A percentile compares a stretch with the other conserved stretches of the same genome.
These are phyloP conservation scores for Malbranchea zuffiana DNA, from an alignment of 2,329 filamentous ascomycete genomes.

Conservation along the genomic window DNA sequence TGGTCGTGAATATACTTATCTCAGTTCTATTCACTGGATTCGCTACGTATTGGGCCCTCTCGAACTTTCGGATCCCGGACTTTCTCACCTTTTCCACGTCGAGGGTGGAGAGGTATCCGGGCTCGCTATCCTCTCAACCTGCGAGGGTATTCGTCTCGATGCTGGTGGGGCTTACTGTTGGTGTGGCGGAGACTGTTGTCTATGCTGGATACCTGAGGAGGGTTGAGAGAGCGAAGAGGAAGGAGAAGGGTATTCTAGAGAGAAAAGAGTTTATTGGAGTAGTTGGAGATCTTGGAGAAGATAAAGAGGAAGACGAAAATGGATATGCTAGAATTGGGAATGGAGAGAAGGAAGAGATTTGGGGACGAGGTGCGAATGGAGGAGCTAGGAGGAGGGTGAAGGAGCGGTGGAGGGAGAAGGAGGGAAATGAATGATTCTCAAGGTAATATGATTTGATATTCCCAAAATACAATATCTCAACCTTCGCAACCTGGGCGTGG, in stretches of 20 bases:
- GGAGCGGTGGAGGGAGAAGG: constrained; percentile 28
- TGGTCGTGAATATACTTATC: constrained; percentile 83
- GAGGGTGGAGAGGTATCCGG: constrained; percentile 7
- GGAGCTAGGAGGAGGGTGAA: constrained; percentile 32
- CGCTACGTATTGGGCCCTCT: constrained; percentile 36
- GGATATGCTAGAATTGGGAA: not conserved
- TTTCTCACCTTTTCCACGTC: constrained; percentile 18
- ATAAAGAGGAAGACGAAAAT: constrained; percentile 1
- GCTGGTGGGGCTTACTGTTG: constrained; percentile 33
- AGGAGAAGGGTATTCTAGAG: constrained; percentile 30
- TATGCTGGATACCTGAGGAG: constrained; percentile 39
- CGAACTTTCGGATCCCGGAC: constrained; percentile 27
- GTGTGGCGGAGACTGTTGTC: constrained; percentile 37
- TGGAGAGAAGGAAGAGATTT: constrained; percentile 26
- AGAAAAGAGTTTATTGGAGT: constrained; percentile 24
- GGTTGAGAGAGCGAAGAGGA: constrained; percentile 29
- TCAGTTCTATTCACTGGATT: constrained; percentile 62
- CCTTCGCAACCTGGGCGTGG: too few relatives aligned
- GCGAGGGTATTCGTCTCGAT: constrained; percentile 33
- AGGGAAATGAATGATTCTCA: too few relatives aligned
- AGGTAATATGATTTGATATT: too few relatives aligned
- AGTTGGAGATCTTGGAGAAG: constrained; percentile 10
- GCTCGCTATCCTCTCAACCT: constrained; percentile 22
- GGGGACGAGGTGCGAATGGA: constrained; percentile 32
- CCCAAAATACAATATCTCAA: too few relatives aligned